Percentiles rank a stretch among this genome's conserved stretches.
Evolutionary conservation across 225 moss, liverwort and hornwort species (phyloP).

Genomic region (Anthoceros angustus): DNA sequence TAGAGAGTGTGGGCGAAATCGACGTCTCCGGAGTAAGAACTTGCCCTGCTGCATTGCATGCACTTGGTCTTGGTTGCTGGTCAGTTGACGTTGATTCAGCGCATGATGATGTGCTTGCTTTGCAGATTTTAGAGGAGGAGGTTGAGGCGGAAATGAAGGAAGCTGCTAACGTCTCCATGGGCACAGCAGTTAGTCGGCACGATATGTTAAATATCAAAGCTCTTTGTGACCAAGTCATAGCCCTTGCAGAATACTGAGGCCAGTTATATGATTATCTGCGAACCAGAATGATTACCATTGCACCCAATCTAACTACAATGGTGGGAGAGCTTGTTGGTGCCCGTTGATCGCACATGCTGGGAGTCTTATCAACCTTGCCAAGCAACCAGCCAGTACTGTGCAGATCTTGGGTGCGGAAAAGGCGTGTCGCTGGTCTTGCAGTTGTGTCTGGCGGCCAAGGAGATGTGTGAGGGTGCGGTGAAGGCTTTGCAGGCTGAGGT

Average conservation of each 20-base stretch:
- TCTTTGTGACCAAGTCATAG: constrained; percentile 70
- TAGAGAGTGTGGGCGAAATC: constrained; percentile 46
- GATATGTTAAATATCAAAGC: constrained; percentile 78
- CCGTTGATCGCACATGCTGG: constrained; percentile 67
- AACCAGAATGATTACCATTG: constrained; percentile 80
- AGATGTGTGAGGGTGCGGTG: no score
- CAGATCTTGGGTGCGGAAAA: constrained; percentile 90
- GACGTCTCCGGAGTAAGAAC: constrained; percentile 48
- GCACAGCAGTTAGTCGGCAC: constrained; percentile 73
- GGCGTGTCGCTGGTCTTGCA: constrained; percentile 7
- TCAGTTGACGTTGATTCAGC: neutral
- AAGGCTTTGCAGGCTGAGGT: no score
- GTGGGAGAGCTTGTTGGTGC: constrained; percentile 79
- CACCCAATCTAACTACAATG: constrained; percentile 65
- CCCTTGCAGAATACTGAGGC: constrained; percentile 50
- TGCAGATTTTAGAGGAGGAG: constrained; percentile 52
- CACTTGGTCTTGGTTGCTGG: neutral
- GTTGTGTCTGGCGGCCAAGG: no score
- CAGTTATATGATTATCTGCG: constrained; percentile 68
- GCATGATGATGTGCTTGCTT: neutral
- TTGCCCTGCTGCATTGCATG: neutral
- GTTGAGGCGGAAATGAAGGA: constrained; percentile 71
- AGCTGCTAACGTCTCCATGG: constrained; percentile 73
- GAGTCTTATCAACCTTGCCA: constrained; percentile 63
- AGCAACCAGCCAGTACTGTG: constrained; percentile 77